A percentile compares a stretch with the other conserved stretches of the same genome.
Evolutionary conservation across 371 early-diverging fungal species (phyloP).

Genomic region (Mortierella polycephala): DNA sequence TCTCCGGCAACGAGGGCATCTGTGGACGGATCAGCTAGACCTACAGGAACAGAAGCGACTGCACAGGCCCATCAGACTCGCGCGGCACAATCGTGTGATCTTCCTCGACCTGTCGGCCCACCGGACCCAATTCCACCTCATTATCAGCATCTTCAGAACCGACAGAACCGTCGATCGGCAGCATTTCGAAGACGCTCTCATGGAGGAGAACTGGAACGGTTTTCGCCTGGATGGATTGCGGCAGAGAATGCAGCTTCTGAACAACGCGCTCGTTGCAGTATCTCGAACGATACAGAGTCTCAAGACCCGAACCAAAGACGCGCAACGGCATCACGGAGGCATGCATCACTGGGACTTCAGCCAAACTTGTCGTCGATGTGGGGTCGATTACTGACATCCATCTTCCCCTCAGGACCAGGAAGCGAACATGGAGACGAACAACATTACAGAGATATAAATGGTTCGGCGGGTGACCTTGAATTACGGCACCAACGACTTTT

Average conservation of each 20-base stretch:
- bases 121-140: conserved; percentile 50
- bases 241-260: conserved; percentile 11
- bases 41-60: background rate
- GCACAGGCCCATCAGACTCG: background rate
- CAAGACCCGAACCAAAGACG: background rate
- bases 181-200: conserved; percentile 43
- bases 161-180: conserved; percentile 10
- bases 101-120: conserved; percentile 40
- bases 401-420: conserved; percentile 23
- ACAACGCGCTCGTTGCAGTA: background rate
- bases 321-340: conserved; percentile 11
- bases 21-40: conserved; percentile 8
- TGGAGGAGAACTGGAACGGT: conserved; percentile 40
- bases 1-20: conserved; percentile 12
- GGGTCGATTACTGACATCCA: conserved; percentile 42
- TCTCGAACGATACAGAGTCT: conserved; percentile 15
- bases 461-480: background rate
- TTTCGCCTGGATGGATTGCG: conserved; percentile 34
- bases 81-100: conserved; percentile 19
- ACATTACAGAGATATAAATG: background rate
- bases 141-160: conserved; percentile 49
- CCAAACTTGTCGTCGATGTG: conserved; percentile 29
- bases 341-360: conserved; percentile 25
- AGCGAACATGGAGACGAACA: conserved; percentile 14
- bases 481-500: conserved; percentile 27